A percentile compares a stretch with the other conserved stretches of the same genome.
phyloP scores from a whole-genome alignment of 352 stramenopile species.

The Pythium oligandrum region DNA sequence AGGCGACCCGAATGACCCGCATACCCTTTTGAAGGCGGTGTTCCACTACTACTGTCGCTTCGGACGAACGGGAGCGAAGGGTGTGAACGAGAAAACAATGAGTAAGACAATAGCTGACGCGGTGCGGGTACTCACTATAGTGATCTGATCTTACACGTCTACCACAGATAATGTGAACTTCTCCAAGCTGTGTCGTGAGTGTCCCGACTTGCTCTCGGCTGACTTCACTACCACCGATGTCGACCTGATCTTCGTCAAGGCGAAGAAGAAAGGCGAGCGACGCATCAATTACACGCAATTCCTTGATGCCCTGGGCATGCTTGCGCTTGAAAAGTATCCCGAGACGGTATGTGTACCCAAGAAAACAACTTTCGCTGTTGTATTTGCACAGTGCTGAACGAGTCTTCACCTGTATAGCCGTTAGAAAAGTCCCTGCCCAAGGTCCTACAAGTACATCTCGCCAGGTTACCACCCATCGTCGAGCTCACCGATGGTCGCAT shows the following conservation, averaged over 20 bases:
- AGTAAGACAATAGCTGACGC: slow-evolving; percentile 23
- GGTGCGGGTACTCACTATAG: neutral
- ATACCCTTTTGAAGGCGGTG: slow-evolving; percentile 72
- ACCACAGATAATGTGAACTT: slow-evolving; percentile 77
- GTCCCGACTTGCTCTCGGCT: slow-evolving; percentile 48
- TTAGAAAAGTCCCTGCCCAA: slow-evolving; percentile 59
- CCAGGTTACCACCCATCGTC: slow-evolving; percentile 53
- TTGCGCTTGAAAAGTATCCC: slow-evolving; percentile 78
- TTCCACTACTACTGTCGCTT: slow-evolving; percentile 88
- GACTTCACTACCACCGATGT: slow-evolving; percentile 72
- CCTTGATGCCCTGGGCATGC: slow-evolving; percentile 79
- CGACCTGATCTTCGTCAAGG: slow-evolving; percentile 85
- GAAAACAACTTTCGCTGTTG: too few relatives aligned
- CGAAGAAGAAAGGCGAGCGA: slow-evolving; percentile 81
- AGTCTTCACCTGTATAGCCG: slow-evolving; percentile 18
- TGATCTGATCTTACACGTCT: neutral
- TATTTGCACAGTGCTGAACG: too few relatives aligned
- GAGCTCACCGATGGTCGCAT: slow-evolving; percentile 57
- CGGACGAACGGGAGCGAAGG: slow-evolving; percentile 61
- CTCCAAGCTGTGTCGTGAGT: slow-evolving; percentile 80
- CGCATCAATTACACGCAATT: slow-evolving; percentile 83
- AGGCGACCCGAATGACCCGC: slow-evolving; percentile 71
- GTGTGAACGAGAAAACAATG: slow-evolving; percentile 58
- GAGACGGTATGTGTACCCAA: slow-evolving; percentile 38
- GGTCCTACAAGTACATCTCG: slow-evolving; percentile 59